Evolutionary conservation across 352 stramenopile genomes (phyloP), one percentile per base, ranked within the genome.

Genomic region (Bremia lactucae): DNA sequence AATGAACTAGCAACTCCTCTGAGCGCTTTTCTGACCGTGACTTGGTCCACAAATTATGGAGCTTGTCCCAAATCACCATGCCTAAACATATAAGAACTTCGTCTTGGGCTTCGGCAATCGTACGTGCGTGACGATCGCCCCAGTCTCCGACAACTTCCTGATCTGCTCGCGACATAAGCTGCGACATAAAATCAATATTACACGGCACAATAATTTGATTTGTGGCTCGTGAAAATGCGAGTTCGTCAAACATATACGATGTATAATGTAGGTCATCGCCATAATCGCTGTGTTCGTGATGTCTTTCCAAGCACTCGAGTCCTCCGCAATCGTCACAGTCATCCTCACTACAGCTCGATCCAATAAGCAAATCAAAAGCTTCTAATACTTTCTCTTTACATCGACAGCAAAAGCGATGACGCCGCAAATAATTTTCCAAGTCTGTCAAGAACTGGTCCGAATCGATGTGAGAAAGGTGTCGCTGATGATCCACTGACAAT

Each of bases 381-480:
- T 92, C 79, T 46, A 92, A 65, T 28, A 91, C 79, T 44, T 92
- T 92, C 38, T 92, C 79, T 44, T 92, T 92, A 47, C 79, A 92
- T 7, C 79, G 74, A 46, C 79, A 92, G 49, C 79, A 92, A 52
- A 92, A 92, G 11, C 79, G 79, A 65, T 92, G 79, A 23, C 79
- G 72, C 22, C 79, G 76, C 51, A 92, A 36, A 57, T 92, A 92
- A 25, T 59, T 79, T 43, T 92, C 79, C 6, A 92, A 49, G 51
- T 92, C 79, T 10, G 72, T 87, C 26, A 92, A 59, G 25, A 92
- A 92, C 52, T 89, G 72, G 36, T 92, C 79, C 52, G 79, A 92
- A 53, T 89, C 77, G 23, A 92, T 86, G 46, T 89, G 75, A 59
- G 79, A 68, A 15, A 92, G 71, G 45, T 92, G 70, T 10, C 70